Evolutionary conservation across 2,329 filamentous ascomycete species (phyloP).

Genomic region (Colletotrichum chrysophilum): DNA sequence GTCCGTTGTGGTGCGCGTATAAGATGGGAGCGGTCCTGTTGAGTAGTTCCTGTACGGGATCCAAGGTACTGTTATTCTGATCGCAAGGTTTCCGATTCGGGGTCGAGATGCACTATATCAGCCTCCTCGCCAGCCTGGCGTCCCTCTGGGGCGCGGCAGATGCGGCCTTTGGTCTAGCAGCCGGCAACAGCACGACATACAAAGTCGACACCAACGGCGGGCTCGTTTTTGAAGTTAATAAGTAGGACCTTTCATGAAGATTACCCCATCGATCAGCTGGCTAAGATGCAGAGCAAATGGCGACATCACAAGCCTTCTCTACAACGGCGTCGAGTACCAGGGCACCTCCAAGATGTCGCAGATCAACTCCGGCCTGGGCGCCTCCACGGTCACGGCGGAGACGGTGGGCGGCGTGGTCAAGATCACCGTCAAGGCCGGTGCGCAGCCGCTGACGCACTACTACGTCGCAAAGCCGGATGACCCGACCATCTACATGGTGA

Average conservation of each 20-base stretch:
- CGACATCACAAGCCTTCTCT: conserved; percentile 67
- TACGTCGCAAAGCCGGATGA: conserved; percentile 25
- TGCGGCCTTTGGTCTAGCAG: conserved; percentile 19
- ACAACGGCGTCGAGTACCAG: conserved; percentile 52
- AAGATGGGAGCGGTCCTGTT: background rate
- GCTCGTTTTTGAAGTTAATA: conserved; percentile 27
- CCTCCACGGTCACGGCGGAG: conserved; percentile 25
- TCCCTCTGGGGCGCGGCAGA: background rate
- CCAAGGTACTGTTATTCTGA: background rate
- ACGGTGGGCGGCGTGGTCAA: conserved; percentile 23
- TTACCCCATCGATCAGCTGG: no score
- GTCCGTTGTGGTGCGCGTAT: no score
- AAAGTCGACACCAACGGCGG: conserved; percentile 28
- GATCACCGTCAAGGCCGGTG: conserved; percentile 25
- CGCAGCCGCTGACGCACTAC: conserved; percentile 28
- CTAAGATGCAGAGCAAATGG: conserved; percentile 53
- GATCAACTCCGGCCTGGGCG: conserved; percentile 52
- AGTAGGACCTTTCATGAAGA: background rate
- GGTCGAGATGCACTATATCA: background rate
- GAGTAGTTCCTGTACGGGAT: background rate
- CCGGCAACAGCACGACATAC: conserved; percentile 14
- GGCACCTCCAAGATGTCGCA: conserved; percentile 49
- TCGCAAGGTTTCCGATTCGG: background rate
- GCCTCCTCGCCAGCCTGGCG: background rate
- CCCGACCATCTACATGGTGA: conserved; percentile 29